phyloP scores from a whole-genome alignment of 805 yeast genomes.

The Yamadazyma insecticola region DNA sequence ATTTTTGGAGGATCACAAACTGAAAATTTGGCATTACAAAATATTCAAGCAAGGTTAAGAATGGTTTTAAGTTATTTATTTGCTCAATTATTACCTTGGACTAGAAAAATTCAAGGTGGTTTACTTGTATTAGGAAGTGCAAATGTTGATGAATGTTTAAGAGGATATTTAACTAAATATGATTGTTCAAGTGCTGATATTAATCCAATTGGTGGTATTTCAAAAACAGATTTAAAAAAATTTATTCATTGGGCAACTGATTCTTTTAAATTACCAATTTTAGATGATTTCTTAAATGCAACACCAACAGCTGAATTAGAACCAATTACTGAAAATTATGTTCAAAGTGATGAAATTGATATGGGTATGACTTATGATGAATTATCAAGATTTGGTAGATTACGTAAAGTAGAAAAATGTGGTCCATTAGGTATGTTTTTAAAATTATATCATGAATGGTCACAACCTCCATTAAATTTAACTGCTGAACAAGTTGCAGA shows the following conservation, averaged over 20 bases:
- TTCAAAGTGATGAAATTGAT: constrained; percentile 94
- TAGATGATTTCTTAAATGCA: constrained; percentile 77
- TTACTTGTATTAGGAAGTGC: constrained; percentile 91
- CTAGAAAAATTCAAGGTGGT: constrained; percentile 72
- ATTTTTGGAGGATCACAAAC: constrained; percentile 90
- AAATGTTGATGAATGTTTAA: constrained; percentile 91
- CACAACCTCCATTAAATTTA: constrained; percentile 57
- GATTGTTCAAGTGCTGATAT: constrained; percentile 97
- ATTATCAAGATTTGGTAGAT: constrained; percentile 80
- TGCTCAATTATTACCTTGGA: constrained; percentile 96
- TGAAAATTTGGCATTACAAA: constrained; percentile 92
- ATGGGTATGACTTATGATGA: constrained; percentile 99
- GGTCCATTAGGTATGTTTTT: constrained; percentile 96
- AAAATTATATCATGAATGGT: constrained; percentile 88
- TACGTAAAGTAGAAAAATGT: constrained; percentile 88
- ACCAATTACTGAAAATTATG: constrained; percentile 88
- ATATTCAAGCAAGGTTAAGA: constrained; percentile 92
- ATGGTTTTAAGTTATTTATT: constrained; percentile 93
- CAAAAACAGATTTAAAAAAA: constrained; percentile 85
- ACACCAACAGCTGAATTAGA: constrained; percentile 98
- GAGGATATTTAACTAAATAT: constrained; percentile 95
- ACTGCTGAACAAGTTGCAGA: constrained; percentile 83
- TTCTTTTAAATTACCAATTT: constrained; percentile 69
- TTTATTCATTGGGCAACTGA: constrained; percentile 78
- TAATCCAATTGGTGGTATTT: constrained; percentile 98